Evolutionary conservation across 805 yeast species (phyloP).

Genomic region (Barnettozyma botsteinii): DNA sequence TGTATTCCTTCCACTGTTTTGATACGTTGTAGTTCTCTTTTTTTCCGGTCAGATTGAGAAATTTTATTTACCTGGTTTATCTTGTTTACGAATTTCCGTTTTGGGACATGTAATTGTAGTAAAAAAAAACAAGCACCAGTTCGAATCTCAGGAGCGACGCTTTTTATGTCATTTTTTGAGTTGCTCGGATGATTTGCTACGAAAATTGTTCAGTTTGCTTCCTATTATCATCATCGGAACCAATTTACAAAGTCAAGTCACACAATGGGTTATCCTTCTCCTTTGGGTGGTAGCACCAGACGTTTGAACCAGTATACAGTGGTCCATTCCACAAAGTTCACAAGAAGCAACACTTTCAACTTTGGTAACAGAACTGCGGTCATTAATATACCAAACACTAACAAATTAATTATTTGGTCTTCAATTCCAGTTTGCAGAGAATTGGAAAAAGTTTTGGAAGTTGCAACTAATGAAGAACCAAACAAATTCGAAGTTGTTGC

Average conservation of each 20-base stretch:
- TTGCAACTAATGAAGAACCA: conserved; percentile 30
- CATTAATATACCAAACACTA: conserved; percentile 33
- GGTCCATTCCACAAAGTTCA: conserved; percentile 33
- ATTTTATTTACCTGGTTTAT: too few relatives aligned
- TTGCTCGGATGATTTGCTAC: too few relatives aligned
- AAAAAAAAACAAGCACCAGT: not conserved
- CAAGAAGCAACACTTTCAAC: conserved; percentile 24
- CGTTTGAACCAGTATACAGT: conserved; percentile 26
- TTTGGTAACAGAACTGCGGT: conserved; percentile 38
- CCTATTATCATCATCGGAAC: too few relatives aligned
- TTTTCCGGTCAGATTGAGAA: not conserved
- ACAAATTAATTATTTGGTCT: conserved; percentile 44
- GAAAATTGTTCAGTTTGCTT: too few relatives aligned
- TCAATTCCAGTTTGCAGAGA: conserved; percentile 49
- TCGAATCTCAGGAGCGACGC: not conserved
- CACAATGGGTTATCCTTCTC: conserved; percentile 35
- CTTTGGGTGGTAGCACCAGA: conserved; percentile 35
- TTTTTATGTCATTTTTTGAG: not conserved
- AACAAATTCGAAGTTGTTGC: conserved; percentile 37
- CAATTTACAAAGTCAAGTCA: too few relatives aligned
- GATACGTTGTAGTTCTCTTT: too few relatives aligned
- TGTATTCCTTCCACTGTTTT: not conserved
- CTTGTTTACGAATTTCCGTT: conserved; percentile 5
- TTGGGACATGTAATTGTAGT: not conserved
- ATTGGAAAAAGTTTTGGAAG: conserved; percentile 35